Percentiles rank a stretch among this genome's conserved stretches.
Evolutionary conservation across 345 rosid species (phyloP).

Genomic region (Viola odorata): DNA sequence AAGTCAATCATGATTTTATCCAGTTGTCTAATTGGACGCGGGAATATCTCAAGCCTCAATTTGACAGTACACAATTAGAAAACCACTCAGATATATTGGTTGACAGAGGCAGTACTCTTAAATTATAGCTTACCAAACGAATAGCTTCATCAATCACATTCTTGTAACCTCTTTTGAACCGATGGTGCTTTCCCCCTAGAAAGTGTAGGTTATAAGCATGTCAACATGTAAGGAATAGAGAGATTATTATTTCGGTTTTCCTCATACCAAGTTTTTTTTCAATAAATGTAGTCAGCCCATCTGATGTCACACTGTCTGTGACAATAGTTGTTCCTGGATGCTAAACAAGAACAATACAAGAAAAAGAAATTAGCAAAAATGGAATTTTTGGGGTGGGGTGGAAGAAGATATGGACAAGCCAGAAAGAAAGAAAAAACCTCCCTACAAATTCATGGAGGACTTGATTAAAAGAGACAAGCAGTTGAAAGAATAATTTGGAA

Average conservation of each 20-base stretch:
- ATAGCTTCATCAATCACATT: conserved; percentile 97
- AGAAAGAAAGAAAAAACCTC: too few relatives aligned
- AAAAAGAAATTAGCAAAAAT: neutral
- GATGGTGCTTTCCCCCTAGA: conserved; percentile 87
- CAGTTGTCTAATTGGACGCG: neutral
- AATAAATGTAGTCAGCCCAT: conserved; percentile 76
- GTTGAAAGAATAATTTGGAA: conserved; percentile 1
- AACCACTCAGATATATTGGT: too few relatives aligned
- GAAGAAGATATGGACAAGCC: too few relatives aligned
- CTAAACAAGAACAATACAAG: conserved; percentile 29
- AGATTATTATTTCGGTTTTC: conserved; percentile 9
- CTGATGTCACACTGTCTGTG: conserved; percentile 98
- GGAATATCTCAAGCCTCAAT: neutral
- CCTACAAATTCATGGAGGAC: neutral
- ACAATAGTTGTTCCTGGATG: conserved; percentile 96
- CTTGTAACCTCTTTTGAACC: conserved; percentile 95
- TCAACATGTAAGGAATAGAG: conserved; percentile 3
- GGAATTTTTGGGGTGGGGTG: too few relatives aligned
- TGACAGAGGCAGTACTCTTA: neutral
- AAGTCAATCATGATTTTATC: too few relatives aligned
- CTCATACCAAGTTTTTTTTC: conserved; percentile 82
- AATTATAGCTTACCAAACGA: conserved; percentile 55
- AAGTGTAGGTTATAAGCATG: conserved; percentile 13
- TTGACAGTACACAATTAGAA: too few relatives aligned
- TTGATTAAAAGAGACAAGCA: neutral